A percentile compares a stretch with the other conserved stretches of the same genome.
These are phyloP conservation scores for Penicillium sp. DNA, from an alignment of 2,329 filamentous ascomycete genomes.

Conservation along the genomic window DNA sequence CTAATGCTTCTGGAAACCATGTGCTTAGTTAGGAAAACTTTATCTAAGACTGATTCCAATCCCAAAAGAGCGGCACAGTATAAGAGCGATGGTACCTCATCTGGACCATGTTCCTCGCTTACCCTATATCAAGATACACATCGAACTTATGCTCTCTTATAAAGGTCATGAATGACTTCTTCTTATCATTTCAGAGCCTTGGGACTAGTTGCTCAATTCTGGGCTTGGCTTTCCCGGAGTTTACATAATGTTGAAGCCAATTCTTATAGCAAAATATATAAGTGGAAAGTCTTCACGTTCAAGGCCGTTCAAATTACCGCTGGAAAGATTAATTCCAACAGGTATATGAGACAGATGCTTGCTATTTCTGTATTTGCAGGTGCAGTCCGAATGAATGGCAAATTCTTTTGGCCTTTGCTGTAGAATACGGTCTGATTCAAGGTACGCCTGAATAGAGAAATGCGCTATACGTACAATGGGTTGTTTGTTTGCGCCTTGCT, in stretches of 20 bases:
- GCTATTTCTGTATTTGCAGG: constrained; percentile 3
- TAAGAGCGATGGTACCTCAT: too few species aligned
- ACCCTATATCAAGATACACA: too few species aligned
- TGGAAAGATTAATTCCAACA: constrained; percentile 5
- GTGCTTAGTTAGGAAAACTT: too few species aligned
- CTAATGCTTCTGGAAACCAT: too few species aligned
- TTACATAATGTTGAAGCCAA: constrained; percentile 1
- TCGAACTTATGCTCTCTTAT: too few species aligned
- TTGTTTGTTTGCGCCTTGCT: not conserved
- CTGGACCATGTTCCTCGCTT: too few species aligned
- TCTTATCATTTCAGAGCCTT: constrained; percentile 11
- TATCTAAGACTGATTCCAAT: too few species aligned
- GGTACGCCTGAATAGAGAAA: constrained; percentile 37
- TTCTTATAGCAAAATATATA: not conserved
- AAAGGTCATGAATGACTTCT: too few species aligned
- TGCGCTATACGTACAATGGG: constrained; percentile 28
- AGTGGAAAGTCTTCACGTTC: constrained; percentile 7
- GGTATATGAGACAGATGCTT: constrained; percentile 7
- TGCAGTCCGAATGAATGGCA: not conserved
- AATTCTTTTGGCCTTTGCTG: constrained; percentile 2
- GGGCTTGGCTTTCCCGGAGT: not conserved
- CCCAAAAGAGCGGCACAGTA: too few species aligned
- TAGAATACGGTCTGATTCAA: constrained; percentile 26
- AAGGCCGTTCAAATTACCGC: not conserved
- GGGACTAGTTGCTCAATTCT: not conserved